phyloP scores from a whole-genome alignment of 345 rosid species.

The Sisymbrium irio region DNA sequence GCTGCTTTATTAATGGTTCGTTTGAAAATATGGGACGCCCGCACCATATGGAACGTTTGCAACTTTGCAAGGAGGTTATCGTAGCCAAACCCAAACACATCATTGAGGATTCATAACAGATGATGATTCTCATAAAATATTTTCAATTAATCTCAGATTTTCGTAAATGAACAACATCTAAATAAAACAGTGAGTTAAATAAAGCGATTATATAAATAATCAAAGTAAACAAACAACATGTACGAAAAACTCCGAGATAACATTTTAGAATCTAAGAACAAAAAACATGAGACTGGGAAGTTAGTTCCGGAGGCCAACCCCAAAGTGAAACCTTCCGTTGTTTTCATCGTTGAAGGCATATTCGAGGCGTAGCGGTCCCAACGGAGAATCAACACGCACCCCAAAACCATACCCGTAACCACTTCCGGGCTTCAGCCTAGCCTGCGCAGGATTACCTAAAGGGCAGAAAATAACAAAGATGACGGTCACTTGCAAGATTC shows the following conservation, averaged over 20 bases:
- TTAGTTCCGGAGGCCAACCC: slow-evolving; percentile 75
- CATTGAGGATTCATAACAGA: too few relatives aligned
- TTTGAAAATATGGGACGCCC: too few relatives aligned
- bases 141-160: too few relatives aligned
- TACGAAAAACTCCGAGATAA: not conserved
- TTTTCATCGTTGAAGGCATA: slow-evolving; percentile 76
- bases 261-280: not conserved
- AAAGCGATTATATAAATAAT: not conserved
- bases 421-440: slow-evolving; percentile 88
- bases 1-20: too few relatives aligned
- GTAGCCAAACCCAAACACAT: too few relatives aligned
- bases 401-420: slow-evolving; percentile 92
- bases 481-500: slow-evolving; percentile 4
- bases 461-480: slow-evolving; percentile 14
- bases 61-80: too few relatives aligned
- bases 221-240: slow-evolving; percentile 13
- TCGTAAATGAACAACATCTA: not conserved
- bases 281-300: not conserved
- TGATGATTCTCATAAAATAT: too few relatives aligned
- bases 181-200: not conserved
- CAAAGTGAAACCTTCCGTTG: slow-evolving; percentile 79
- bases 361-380: slow-evolving; percentile 84
- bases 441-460: slow-evolving; percentile 93
- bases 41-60: too few relatives aligned
- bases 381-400: slow-evolving; percentile 77